Evolutionary conservation across 305 asterid genomes (phyloP), one percentile per base, ranked within the genome.

Genomic region (Solanum aculeatissimum): DNA sequence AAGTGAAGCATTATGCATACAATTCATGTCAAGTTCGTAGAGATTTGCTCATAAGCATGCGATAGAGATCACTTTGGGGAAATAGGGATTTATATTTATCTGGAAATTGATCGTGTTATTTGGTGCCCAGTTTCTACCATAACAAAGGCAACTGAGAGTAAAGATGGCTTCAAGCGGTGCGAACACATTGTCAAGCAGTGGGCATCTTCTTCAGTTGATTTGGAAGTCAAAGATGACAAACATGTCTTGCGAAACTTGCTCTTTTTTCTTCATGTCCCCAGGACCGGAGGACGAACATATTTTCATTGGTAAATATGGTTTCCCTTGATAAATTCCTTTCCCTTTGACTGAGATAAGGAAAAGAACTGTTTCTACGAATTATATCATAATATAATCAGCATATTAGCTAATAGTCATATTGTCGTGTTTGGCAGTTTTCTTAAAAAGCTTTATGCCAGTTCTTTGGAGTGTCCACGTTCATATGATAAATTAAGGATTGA

Each of bases 201-300:
- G 99, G 97, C 97, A 84, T 92, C 94, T 84, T 87, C 95, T 81
- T 92, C 98, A 53, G 87, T 89, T 82, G 89, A 91, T 85, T 85
- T 90, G 65, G 92, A 92, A 84, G 88, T 91, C 86, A 89, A 87
- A 85, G 91, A 90, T 42, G 92, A 93, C 88, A 92, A 91, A 82
- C 97, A 94, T 86, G 60, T 90, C 40, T 85, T 97, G 90, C 92
- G 87, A 63, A 96, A 97, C 91, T 85, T 95, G 93, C 96, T 97
- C 83, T 96, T 95, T 92, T 97, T 97, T 90, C 98, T 95, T 87
- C 99, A 97, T 80, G 81, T 95, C 57, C 99, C 99, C 75, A 95
- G 99, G 90, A 97, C 99, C 40, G 99, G 99, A 55, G 99, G 99
- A 53, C 85, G 99, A 19, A 92, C 98, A 38, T 97, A 97, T 88